Conservation (phyloP, 306 rosid genomes). For the Pueraria montana region DNA sequence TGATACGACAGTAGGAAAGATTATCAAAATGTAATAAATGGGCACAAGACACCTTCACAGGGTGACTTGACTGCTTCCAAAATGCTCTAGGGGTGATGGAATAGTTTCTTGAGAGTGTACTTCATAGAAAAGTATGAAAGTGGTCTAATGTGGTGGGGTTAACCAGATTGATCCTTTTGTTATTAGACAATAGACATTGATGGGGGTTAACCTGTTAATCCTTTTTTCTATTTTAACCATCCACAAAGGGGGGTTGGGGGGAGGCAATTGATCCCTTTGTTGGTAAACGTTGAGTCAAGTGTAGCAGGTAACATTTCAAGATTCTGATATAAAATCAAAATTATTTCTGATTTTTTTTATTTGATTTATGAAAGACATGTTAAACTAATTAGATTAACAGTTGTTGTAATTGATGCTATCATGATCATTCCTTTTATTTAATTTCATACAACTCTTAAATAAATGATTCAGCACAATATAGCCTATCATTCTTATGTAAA, state of each 20-base stretch:
- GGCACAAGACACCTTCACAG: background rate
- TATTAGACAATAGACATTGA: background rate
- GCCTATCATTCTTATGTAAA: slow-evolving; percentile 2
- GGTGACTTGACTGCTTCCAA: background rate
- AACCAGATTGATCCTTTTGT: background rate
- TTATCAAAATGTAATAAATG: background rate
- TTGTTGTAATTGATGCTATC: slow-evolving; percentile 15
- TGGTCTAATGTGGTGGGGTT: background rate
- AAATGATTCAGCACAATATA: background rate
- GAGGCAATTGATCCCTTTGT: background rate
- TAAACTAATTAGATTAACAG: slow-evolving; percentile 8
- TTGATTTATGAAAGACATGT: background rate
- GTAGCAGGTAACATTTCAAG: background rate
- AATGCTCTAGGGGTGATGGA: background rate
- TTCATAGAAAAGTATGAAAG: background rate
- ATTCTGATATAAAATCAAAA: background rate
- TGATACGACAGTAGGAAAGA: background rate
- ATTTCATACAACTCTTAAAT: background rate
- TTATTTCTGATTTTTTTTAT: background rate
- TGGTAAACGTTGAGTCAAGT: slow-evolving; percentile 17
- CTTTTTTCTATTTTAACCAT: background rate
- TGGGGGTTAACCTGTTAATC: background rate
- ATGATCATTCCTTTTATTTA: slow-evolving; percentile 12
- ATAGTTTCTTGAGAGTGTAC: background rate
- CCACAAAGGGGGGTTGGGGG: too few species aligned